Conservation (phyloP, 2,329 filamentous ascomycete genomes). For the Cryphonectria japonica region DNA sequence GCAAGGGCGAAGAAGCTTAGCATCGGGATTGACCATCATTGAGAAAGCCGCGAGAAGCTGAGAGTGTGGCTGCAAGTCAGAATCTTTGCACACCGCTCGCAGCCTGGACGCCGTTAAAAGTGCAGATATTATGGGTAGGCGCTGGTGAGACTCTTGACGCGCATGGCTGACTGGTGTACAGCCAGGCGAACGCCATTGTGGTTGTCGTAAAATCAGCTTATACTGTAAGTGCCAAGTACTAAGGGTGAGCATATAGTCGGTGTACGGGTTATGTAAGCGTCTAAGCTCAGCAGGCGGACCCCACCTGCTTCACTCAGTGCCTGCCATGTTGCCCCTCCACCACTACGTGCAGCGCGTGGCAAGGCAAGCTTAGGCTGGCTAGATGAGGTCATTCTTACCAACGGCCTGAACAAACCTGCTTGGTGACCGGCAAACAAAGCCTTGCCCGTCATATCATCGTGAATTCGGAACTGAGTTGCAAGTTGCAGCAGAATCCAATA, state of each 20-base stretch:
- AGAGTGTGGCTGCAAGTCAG: not conserved
- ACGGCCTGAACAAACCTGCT: slow-evolving; percentile 1
- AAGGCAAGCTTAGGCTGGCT: slow-evolving; percentile 2
- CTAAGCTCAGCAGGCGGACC: not conserved
- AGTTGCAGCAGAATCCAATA: not conserved
- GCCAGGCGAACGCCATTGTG: not conserved
- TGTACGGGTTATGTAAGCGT: not conserved
- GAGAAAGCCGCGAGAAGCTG: not conserved
- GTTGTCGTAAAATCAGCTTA: not conserved
- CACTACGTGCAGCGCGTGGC: not conserved
- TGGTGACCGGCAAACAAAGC: not conserved
- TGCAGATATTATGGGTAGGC: too few species aligned
- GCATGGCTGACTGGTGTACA: not conserved
- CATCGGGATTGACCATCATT: not conserved
- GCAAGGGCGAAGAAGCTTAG: not conserved
- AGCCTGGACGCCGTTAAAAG: not conserved
- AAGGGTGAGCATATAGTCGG: not conserved
- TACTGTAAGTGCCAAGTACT: too few species aligned
- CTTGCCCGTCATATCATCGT: slow-evolving; percentile 19
- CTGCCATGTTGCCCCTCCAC: slow-evolving; percentile 1
- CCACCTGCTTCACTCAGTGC: not conserved
- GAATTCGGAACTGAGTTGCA: slow-evolving; percentile 8
- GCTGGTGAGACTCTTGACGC: too few species aligned
- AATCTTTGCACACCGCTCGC: not conserved
- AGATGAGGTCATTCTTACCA: slow-evolving; percentile 22